A percentile compares a stretch with the other conserved stretches of the same genome.
phyloP scores from a whole-genome alignment of 441 rosid species.

The Kokia cookei region DNA sequence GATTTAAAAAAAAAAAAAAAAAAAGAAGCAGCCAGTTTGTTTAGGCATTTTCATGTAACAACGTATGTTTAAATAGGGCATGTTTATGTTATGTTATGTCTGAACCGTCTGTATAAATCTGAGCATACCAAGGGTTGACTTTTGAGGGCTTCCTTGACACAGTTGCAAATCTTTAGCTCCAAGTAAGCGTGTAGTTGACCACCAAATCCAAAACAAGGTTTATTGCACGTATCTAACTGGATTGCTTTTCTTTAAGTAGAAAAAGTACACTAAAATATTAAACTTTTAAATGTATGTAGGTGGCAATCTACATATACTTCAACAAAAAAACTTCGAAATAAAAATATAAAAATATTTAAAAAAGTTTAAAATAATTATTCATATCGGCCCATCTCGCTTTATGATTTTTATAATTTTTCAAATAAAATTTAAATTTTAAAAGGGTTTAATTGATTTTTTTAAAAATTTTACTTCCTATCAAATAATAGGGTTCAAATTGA shows the following conservation, averaged over 20 bases:
- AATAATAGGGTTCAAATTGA: no score
- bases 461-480: no score
- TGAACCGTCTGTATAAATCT: background rate
- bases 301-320: no score
- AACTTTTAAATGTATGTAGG: no score
- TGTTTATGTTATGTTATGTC: background rate
- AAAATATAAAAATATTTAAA: no score
- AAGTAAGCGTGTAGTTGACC: background rate
- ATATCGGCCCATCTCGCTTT: no score
- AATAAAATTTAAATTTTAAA: no score
- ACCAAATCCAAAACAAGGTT: background rate
- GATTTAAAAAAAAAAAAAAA: background rate
- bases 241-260: background rate
- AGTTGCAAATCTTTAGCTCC: background rate
- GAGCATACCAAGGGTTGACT: background rate
- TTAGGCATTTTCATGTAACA: background rate
- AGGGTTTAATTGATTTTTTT: no score
- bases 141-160: background rate
- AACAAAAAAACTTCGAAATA: no score
- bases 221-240: background rate
- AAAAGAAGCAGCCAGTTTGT: background rate
- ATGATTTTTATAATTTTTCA: no score
- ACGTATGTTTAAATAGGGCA: background rate
- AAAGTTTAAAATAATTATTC: no score
- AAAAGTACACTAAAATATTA: no score